Base-by-base conservation (phyloP, 495 filamentous ascomycete genomes). In the Neurospora sp. region DNA sequence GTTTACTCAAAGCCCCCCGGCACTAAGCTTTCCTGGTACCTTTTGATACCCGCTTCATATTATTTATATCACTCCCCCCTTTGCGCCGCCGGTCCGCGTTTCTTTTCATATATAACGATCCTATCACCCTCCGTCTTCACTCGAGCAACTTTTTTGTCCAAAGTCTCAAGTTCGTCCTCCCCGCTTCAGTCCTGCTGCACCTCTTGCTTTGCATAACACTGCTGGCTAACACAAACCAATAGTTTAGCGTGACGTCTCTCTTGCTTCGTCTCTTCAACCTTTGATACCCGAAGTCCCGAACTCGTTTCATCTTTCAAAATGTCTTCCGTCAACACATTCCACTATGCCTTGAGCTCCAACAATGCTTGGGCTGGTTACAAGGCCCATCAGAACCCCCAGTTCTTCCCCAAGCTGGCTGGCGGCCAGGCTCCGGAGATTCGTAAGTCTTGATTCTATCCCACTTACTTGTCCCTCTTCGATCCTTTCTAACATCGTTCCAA, bases 381-480 rank as follows among this genome's bases (percentile, higher is more conserved):
- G 71, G 80, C 86, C 59, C 83, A 88, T 69, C 83, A 89, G 72
- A 87, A 94, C 71, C 91, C 93, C 8, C 82, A 89, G 16, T 90
- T 93, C 82, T 93, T 96, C 83, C 85, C 88, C 44, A 88, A 85
- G 75, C 85, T 93, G 39, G 89, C 89, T 12, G 81, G 79, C 53
- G 90, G 91, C 73, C 94, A 97, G 78, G 77, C 85, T 2, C 94
- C 94, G 0, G 82, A 89, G 74, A 93, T 96, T 78, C 89, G 86
- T 88, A 78, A 74, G 86, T 83, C 31, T 59, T 27, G 9, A 14
- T 27, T 59, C 10, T 14, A 27, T 69, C 31, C 16, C 42, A 35
- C 39, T 12, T 42, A 69, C 12, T 31, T 41, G 16, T 39, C 16
- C n/a, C 39, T 18, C 12, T 53, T 27, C 12, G 39, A 68, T 74